Conservation (phyloP, 2,329 filamentous ascomycete species). For the Xylariaceae sp. region DNA sequence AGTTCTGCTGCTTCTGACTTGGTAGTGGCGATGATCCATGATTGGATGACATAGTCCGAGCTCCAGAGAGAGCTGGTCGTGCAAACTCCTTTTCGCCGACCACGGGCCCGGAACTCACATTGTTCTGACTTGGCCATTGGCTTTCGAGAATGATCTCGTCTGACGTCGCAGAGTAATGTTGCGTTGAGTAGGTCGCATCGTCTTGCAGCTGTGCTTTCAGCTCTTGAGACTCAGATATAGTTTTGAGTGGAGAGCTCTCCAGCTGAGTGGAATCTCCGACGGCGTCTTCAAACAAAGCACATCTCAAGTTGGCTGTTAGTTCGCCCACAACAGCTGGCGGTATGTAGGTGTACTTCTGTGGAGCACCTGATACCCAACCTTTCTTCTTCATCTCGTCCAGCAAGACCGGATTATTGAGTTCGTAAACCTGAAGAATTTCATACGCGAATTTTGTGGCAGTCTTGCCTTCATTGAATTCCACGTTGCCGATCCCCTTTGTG, state of each 20-base stretch:
- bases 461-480: conserved; percentile 43
- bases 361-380: conserved; percentile 47
- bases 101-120: conserved; percentile 4
- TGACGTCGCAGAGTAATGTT: conserved; percentile 22
- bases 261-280: conserved; percentile 32
- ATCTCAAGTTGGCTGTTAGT: conserved; percentile 52
- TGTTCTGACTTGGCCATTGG: conserved; percentile 24
- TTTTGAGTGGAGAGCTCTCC: conserved; percentile 8
- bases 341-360: conserved; percentile 49
- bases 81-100: conserved; percentile 10
- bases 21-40: conserved; percentile 15
- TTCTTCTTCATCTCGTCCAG: conserved; percentile 47
- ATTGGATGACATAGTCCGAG: conserved; percentile 16
- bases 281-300: conserved; percentile 41
- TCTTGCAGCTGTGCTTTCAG: conserved; percentile 46
- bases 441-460: conserved; percentile 43
- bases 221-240: conserved; percentile 44
- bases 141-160: conserved; percentile 32
- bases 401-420: conserved; percentile 54
- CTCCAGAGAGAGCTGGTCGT: conserved; percentile 20
- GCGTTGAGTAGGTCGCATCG: conserved; percentile 40
- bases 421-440: conserved; percentile 52
- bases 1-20: conserved; percentile 14
- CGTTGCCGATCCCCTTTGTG: conserved; percentile 44
- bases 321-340: conserved; percentile 53